A percentile compares a stretch with the other conserved stretches of the same genome.
Conservation (phyloP, 1,284 basidiomycete genomes). For the Meira miltonrushii region DNA sequence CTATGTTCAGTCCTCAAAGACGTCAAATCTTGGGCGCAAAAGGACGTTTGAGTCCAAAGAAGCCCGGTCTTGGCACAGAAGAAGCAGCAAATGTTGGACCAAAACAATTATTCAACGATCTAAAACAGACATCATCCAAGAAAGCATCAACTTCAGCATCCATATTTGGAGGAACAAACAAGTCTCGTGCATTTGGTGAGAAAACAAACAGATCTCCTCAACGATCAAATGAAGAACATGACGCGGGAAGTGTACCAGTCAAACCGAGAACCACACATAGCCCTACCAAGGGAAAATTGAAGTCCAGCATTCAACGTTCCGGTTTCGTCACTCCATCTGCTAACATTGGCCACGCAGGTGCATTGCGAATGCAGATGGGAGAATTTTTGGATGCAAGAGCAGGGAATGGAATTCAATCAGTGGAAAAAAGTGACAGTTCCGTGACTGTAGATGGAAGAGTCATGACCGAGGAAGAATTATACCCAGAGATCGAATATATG, state of each 20-base stretch:
- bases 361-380: slow-evolving; percentile 1
- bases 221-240: background rate
- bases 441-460: background rate
- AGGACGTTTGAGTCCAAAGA: background rate
- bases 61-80: slow-evolving; percentile 1
- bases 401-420: background rate
- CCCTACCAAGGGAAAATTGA: background rate
- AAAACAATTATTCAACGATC: slow-evolving; percentile 3
- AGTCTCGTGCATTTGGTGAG: slow-evolving; percentile 1
- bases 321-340: slow-evolving; percentile 5
- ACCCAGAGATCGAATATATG: slow-evolving; percentile 9
- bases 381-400: slow-evolving; percentile 2
- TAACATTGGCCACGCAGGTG: slow-evolving; percentile 6
- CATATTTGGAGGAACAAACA: background rate
- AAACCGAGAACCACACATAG: background rate
- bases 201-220: slow-evolving; percentile 6
- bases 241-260: background rate
- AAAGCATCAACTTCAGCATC: background rate
- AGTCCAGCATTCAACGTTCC: background rate
- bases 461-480: background rate
- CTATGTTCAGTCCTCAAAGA: slow-evolving; percentile 3
- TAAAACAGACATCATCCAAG: slow-evolving; percentile 1
- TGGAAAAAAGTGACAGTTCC: background rate
- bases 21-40: slow-evolving; percentile 3
- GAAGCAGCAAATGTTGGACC: slow-evolving; percentile 3